A percentile compares a stretch with the other conserved stretches of the same genome.
Evolutionary conservation across 106 monocot genomes (phyloP).

Genomic region (Dioscorea dumetorum): DNA sequence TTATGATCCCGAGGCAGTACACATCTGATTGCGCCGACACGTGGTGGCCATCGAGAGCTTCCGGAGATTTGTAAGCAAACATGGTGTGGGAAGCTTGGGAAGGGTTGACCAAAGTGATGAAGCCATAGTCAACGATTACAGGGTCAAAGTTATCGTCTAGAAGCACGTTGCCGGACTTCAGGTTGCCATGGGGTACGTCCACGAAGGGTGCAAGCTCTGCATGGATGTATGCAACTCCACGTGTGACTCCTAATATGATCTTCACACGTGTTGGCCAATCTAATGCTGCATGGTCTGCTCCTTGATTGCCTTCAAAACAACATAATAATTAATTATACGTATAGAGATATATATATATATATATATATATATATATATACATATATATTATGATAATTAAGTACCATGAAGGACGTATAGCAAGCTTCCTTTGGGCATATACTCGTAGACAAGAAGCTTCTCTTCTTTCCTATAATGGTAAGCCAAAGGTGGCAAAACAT

Average conservation of each 20-base stretch:
- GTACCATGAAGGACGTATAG: conserved; percentile 71
- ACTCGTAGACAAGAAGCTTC: conserved; percentile 66
- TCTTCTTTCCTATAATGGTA: conserved; percentile 70
- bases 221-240: conserved; percentile 62
- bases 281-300: conserved; percentile 45
- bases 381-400: no score
- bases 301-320: conserved; percentile 41
- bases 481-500: conserved; percentile 65
- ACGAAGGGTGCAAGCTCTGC: conserved; percentile 24
- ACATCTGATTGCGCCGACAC: conserved; percentile 62
- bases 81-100: conserved; percentile 24
- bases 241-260: conserved; percentile 52
- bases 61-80: conserved; percentile 65
- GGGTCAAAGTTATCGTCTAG: conserved; percentile 56
- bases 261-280: conserved; percentile 62
- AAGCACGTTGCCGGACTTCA: conserved; percentile 81
- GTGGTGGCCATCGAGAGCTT: conserved; percentile 30
- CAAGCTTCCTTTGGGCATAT: conserved; percentile 68
- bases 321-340: not conserved
- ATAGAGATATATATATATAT: no score
- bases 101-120: conserved; percentile 46
- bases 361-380: not conserved
- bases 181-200: conserved; percentile 68
- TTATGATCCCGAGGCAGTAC: conserved; percentile 77
- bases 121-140: conserved; percentile 70